phyloP scores from a whole-genome alignment of 495 filamentous ascomycete species.

The Xanthoparmelia taractica region DNA sequence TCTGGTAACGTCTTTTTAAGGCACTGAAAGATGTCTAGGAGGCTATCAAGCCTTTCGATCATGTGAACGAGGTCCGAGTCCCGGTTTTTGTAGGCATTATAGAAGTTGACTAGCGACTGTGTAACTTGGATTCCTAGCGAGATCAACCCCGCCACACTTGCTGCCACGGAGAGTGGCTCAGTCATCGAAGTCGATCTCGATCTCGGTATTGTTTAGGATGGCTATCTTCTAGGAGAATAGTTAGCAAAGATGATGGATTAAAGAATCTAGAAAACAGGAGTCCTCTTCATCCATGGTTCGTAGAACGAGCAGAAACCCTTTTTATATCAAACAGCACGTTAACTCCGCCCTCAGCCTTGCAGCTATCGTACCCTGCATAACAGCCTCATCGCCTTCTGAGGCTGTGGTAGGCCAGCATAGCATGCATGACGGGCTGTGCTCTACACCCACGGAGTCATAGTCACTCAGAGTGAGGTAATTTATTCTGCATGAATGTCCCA shows the following conservation, averaged over 20 bases:
- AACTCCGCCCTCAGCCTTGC: not conserved
- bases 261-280: slow-evolving; percentile 2
- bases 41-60: not conserved
- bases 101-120: too few relatives aligned
- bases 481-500: not conserved
- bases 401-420: not conserved
- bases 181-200: slow-evolving; percentile 8
- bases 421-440: not conserved
- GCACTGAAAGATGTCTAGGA: slow-evolving; percentile 15
- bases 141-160: too few relatives aligned
- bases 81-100: too few relatives aligned
- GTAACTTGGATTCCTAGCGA: too few relatives aligned
- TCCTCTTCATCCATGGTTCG: not conserved
- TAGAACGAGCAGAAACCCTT: slow-evolving; percentile 1
- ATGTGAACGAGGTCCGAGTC: slow-evolving; percentile 20
- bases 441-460: not conserved
- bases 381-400: not conserved
- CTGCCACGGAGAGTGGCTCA: too few relatives aligned
- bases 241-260: slow-evolving; percentile 2
- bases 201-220: slow-evolving; percentile 2
- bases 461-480: not conserved
- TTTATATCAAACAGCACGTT: not conserved
- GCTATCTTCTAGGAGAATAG: slow-evolving; percentile 6
- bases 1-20: slow-evolving; percentile 23
- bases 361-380: not conserved